Percentiles rank a stretch among this genome's conserved stretches.
phyloP scores from a whole-genome alignment of 163 green algal species.

The Picocystis sp. region DNA sequence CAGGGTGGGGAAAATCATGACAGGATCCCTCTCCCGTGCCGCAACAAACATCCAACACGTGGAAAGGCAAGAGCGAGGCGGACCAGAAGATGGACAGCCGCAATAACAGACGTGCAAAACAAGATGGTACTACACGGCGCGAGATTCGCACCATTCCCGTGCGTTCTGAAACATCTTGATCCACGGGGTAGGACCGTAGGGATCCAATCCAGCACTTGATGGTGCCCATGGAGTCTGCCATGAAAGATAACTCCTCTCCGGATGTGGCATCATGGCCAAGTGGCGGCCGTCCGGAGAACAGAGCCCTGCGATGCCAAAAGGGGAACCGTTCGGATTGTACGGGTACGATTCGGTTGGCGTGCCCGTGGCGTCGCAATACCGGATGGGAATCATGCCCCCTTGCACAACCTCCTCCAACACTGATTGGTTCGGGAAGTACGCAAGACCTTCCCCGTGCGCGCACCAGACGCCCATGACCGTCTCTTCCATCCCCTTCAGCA shows the following conservation, averaged over 20 bases:
- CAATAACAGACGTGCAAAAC: too few relatives aligned
- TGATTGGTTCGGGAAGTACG: slow-evolving; percentile 66
- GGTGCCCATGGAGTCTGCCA: slow-evolving; percentile 78
- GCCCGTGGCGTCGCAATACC: slow-evolving; percentile 63
- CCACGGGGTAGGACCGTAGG: slow-evolving; percentile 72
- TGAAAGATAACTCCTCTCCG: slow-evolving; percentile 84
- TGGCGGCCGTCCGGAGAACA: slow-evolving; percentile 82
- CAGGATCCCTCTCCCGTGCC: too few relatives aligned
- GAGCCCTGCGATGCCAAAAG: slow-evolving; percentile 78
- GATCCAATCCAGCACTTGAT: slow-evolving; percentile 12
- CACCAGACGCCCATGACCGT: slow-evolving; percentile 79
- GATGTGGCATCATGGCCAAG: slow-evolving; percentile 98
- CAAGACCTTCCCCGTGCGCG: slow-evolving; percentile 87
- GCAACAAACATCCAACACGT: too few relatives aligned
- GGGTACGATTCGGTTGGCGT: slow-evolving; percentile 69
- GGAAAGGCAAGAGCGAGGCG: too few relatives aligned
- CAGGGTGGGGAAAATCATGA: too few relatives aligned
- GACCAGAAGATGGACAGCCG: too few relatives aligned
- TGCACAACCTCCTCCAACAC: slow-evolving; percentile 44
- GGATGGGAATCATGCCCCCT: slow-evolving; percentile 59
- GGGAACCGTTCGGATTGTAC: slow-evolving; percentile 92
- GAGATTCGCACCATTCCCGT: slow-evolving; percentile 33
- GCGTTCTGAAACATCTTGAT: slow-evolving; percentile 96
- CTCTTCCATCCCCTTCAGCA: slow-evolving; percentile 73
- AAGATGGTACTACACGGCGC: slow-evolving; percentile 1